These are phyloP conservation scores for Cryomyces minteri DNA, from an alignment of 495 filamentous ascomycete species.

Conservation along the genomic window DNA sequence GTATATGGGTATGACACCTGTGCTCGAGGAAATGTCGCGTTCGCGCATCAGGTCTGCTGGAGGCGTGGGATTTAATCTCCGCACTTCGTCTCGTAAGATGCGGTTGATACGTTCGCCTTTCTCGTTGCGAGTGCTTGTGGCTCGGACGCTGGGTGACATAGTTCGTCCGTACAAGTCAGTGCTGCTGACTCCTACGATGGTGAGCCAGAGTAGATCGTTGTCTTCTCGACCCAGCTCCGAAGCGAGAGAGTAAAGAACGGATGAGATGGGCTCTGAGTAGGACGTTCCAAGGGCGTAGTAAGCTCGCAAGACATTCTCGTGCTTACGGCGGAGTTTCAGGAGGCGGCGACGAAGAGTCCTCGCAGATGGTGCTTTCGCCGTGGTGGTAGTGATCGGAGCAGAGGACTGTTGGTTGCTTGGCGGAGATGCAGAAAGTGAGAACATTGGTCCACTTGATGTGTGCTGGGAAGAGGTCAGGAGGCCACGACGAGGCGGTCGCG, in stretches of 20 bases:
- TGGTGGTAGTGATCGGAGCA: conserved; percentile 32
- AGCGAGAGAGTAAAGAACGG: conserved; percentile 81
- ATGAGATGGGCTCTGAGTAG: conserved; percentile 87
- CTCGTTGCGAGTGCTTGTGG: conserved; percentile 63
- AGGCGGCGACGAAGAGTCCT: conserved; percentile 51
- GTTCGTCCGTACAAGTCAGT: conserved; percentile 82
- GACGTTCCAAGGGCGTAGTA: conserved; percentile 81
- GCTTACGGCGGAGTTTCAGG: conserved; percentile 52
- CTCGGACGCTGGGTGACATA: conserved; percentile 38
- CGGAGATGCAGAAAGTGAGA: conserved; percentile 26
- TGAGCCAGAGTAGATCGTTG: conserved; percentile 87
- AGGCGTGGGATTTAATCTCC: conserved; percentile 77
- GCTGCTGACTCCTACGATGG: conserved; percentile 81
- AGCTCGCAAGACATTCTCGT: conserved; percentile 48
- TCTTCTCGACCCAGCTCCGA: conserved; percentile 92
- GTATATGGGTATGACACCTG: conserved; percentile 69
- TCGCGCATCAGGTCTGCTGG: conserved; percentile 34
- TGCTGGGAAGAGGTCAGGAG: conserved; percentile 8
- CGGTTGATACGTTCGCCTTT: conserved; percentile 71
- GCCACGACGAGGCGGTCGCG: conserved; percentile 18
- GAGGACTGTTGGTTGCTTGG: conserved; percentile 27
- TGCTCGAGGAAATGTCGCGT: conserved; percentile 32
- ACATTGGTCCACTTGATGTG: conserved; percentile 19
- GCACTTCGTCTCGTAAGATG: conserved; percentile 81
- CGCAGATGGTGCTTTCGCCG: conserved; percentile 43